Base-by-base conservation (phyloP, 257 asterid genomes). In the Nicotiana knightiana region DNA sequence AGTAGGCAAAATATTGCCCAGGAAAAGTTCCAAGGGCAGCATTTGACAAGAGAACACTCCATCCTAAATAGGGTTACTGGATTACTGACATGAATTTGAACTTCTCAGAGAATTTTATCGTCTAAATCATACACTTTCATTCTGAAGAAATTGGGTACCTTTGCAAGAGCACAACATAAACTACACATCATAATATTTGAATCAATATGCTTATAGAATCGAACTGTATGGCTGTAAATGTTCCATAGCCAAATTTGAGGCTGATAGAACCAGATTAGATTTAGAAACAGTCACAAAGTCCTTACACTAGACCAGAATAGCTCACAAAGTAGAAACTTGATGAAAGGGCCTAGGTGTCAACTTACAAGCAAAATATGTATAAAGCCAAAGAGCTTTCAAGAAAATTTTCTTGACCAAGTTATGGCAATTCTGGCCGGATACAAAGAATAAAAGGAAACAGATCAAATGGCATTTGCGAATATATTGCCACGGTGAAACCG, bases 61-160 rank as follows among this genome's bases (percentile, higher is more conserved):
- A 12, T 70, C 58, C 28, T 58, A 16, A 18, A 6, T 18, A 57
- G 21, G 48, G 2, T 4, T n/a, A 9, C 18, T 68, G 55, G 17
- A 68, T 37, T 51, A 68, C 5, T n/a, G 12, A 46, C 21, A 70
- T 30, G 33, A 24, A 43, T 24, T 24, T 6, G 3, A 3, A 13
- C 59, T 24, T 48, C 62, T 24, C 16, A 43, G 59, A 51, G 21
- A 28, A 43, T 12, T 2, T 21, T 59, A 21, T 68, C 77, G 21
- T 8, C 78, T n/a, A 68, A 66, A 55, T 4, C 61, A 73, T 73
- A 63, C 79, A 73, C 59, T 73, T 73, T 17, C 79, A 73, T 13
- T 48, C 26, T 73, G 63, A 24, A 26, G 43, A 48, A 48, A 73
- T 43, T 43, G 18, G 59, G 16, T 15, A 73, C 15, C 63, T 73